Conservation (phyloP, 2,329 filamentous ascomycete species). For the Biscogniauxia sp. region DNA sequence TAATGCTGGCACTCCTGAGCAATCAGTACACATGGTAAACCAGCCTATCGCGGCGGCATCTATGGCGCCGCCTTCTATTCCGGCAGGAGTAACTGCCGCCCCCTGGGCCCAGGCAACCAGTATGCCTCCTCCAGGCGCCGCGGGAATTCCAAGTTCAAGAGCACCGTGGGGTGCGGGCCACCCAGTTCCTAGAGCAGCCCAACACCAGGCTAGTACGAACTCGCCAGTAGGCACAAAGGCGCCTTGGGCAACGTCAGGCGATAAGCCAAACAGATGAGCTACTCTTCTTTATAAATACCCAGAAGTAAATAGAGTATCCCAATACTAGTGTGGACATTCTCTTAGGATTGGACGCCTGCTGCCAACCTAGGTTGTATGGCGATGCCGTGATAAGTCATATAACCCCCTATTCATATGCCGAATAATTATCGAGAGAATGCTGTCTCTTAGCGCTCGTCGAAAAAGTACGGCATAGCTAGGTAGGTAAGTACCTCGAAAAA, state of each 20-base stretch:
- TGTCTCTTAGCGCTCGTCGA: no score
- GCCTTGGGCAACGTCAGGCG: conserved; percentile 29
- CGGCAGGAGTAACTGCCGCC: conserved; percentile 37
- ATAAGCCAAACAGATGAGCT: conserved; percentile 27
- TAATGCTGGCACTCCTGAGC: conserved; percentile 46
- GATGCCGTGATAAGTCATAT: no score
- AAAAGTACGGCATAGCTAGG: no score
- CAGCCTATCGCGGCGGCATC: conserved; percentile 43
- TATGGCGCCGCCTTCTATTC: conserved; percentile 24
- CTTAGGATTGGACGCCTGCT: no score
- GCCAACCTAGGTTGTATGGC: no score
- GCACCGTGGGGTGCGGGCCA: conserved; percentile 23
- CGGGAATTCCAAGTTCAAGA: conserved; percentile 31
- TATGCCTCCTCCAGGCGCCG: conserved; percentile 36
- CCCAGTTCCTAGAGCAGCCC: conserved; percentile 19
- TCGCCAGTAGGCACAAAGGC: conserved; percentile 19
- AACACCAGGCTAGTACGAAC: conserved; percentile 14
- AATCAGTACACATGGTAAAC: conserved; percentile 56
- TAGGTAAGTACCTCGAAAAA: no score
- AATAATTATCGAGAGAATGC: no score
- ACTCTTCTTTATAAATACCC: no score
- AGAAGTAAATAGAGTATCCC: no score
- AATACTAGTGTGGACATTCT: no score
- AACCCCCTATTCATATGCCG: no score
- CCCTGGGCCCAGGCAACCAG: conserved; percentile 44